phyloP scores from a whole-genome alignment of 176 grass and related monocot species.

The Juncus inflexus region DNA sequence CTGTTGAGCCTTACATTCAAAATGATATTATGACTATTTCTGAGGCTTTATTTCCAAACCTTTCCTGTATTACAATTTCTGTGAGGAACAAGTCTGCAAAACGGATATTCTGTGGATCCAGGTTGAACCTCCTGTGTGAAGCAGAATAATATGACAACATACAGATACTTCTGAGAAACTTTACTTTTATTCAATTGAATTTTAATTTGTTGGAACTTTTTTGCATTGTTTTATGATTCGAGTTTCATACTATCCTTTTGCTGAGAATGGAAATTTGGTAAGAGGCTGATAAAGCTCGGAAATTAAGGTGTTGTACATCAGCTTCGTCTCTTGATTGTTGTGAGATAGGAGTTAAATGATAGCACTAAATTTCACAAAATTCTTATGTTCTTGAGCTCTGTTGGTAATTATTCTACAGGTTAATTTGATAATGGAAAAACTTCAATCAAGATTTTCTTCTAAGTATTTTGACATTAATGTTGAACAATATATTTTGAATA shows the following conservation, averaged over 20 bases:
- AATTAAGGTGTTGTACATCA: conserved; percentile 23
- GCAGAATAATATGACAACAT: conserved; percentile 16
- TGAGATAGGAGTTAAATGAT: conserved; percentile 29
- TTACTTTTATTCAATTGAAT: not conserved
- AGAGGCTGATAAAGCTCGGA: conserved; percentile 13
- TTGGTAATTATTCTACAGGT: not conserved
- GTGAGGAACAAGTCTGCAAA: conserved; percentile 10
- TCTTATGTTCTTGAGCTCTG: not conserved
- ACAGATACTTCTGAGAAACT: conserved; percentile 30
- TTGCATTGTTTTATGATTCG: not conserved
- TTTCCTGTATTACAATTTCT: not conserved
- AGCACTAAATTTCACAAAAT: conserved; percentile 20
- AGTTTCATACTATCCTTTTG: conserved; percentile 27
- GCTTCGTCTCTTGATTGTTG: conserved; percentile 26
- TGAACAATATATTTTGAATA: too few species aligned
- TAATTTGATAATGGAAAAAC: too few species aligned
- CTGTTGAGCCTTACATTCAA: conserved; percentile 17
- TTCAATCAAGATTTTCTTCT: too few species aligned
- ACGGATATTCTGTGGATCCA: conserved; percentile 15
- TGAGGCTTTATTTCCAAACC: not conserved
- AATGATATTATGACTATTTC: conserved; percentile 12
- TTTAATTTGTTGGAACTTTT: not conserved
- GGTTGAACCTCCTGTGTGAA: conserved; percentile 21
- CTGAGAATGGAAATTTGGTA: not conserved
- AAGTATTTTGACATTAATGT: too few species aligned